Conservation (phyloP, 2,329 filamentous ascomycete genomes). For the Colletotrichum navitas region DNA sequence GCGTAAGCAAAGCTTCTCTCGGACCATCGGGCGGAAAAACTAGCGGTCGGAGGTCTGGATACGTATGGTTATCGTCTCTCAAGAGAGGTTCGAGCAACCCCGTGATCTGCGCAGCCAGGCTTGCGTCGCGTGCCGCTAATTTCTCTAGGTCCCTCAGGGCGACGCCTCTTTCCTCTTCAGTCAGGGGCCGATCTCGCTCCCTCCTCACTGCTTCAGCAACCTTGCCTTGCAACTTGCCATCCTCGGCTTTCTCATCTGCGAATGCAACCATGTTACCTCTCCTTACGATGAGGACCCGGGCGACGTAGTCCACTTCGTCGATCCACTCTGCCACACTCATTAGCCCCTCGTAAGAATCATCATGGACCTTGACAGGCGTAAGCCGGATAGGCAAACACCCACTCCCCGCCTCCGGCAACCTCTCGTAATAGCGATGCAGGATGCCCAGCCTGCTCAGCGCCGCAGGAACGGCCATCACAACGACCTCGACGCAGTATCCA, state of each 20-base stretch:
- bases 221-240: slow-evolving; percentile 24
- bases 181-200: slow-evolving; percentile 49
- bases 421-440: slow-evolving; percentile 55
- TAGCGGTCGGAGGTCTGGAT: slow-evolving; percentile 43
- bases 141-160: slow-evolving; percentile 47
- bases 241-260: slow-evolving; percentile 26
- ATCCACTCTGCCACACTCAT: slow-evolving; percentile 53
- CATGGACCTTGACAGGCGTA: slow-evolving; percentile 59
- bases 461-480: slow-evolving; percentile 57
- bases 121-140: slow-evolving; percentile 45
- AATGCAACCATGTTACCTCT: slow-evolving; percentile 54
- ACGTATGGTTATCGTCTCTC: slow-evolving; percentile 9
- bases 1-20: slow-evolving; percentile 25
- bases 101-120: slow-evolving; percentile 46
- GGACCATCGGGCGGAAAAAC: slow-evolving; percentile 38
- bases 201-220: slow-evolving; percentile 45
- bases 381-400: slow-evolving; percentile 54
- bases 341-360: slow-evolving; percentile 59
- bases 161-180: slow-evolving; percentile 44
- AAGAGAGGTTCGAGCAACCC: slow-evolving; percentile 46
- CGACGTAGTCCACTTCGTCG: slow-evolving; percentile 48
- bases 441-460: slow-evolving; percentile 58
- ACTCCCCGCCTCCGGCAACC: slow-evolving; percentile 52
- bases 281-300: slow-evolving; percentile 56
- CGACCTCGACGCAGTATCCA: slow-evolving; percentile 56